phyloP scores from a whole-genome alignment of 148 eudicot genomes.

The Vaccinium corymbosum region DNA sequence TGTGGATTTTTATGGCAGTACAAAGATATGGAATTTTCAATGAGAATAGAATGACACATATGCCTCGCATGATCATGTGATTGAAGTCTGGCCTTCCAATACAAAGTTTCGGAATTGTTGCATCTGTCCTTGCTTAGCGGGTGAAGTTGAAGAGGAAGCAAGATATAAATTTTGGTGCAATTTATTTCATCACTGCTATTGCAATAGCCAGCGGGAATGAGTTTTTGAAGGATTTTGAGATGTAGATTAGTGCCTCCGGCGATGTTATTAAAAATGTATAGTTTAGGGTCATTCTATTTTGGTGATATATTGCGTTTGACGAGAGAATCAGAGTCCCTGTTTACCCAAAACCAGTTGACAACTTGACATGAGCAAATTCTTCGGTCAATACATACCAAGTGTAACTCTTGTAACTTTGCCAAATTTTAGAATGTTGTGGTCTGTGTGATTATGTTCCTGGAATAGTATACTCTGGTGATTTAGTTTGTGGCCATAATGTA shows the following conservation, averaged over 20 bases:
- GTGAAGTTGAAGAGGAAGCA: neutral
- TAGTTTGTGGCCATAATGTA: neutral
- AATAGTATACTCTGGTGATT: neutral
- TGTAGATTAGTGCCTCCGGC: neutral
- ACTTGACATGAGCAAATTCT: neutral
- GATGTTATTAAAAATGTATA: slow-evolving; percentile 10
- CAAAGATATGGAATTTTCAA: neutral
- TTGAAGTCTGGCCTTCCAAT: slow-evolving; percentile 3
- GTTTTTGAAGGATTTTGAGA: slow-evolving; percentile 12
- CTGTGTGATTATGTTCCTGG: neutral
- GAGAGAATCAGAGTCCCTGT: slow-evolving; percentile 10
- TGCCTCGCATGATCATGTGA: neutral
- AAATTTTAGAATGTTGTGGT: neutral
- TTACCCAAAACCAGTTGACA: slow-evolving; percentile 9
- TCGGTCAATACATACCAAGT: neutral
- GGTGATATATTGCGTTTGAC: slow-evolving; percentile 15
- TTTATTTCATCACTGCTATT: neutral
- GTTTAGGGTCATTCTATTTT: neutral
- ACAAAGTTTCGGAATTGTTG: neutral
- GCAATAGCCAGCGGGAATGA: neutral
- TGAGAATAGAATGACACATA: neutral
- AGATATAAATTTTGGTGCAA: neutral
- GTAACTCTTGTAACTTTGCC: neutral
- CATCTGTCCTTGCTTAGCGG: neutral
- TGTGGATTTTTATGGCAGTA: neutral